Evolutionary conservation across 208 protist species (phyloP).

Genomic region (Strigomonas culicis): DNA sequence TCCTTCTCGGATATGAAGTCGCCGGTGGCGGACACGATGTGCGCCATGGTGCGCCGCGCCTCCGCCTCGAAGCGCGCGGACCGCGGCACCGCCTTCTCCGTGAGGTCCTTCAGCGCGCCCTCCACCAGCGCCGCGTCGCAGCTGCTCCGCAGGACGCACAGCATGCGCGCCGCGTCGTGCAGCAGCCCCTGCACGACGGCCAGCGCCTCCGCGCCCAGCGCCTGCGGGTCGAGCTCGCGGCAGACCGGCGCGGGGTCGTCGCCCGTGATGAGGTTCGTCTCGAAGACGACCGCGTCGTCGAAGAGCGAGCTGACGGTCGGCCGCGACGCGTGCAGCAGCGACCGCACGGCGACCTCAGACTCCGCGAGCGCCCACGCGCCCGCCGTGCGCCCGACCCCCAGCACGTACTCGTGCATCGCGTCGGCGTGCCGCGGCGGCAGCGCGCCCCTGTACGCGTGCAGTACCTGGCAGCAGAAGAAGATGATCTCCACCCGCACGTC

Average conservation of each 20-base stretch:
- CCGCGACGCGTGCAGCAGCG: conserved; percentile 61
- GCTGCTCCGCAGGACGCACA: conserved; percentile 62
- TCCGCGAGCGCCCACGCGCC: conserved; percentile 61
- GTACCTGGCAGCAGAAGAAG: conserved; percentile 69
- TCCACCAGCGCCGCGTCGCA: conserved; percentile 63
- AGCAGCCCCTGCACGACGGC: conserved; percentile 56
- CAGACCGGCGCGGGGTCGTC: conserved; percentile 45
- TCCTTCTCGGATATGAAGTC: conserved; percentile 72
- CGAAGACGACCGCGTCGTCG: conserved; percentile 64
- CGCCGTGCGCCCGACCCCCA: conserved; percentile 28
- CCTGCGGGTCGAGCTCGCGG: conserved; percentile 19
- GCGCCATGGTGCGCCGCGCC: conserved; percentile 77
- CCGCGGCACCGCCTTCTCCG: conserved; percentile 36
- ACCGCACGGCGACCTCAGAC: conserved; percentile 72
- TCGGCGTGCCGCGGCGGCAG: conserved; percentile 18
- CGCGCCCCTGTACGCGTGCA: conserved; percentile 62
- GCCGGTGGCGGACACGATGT: conserved; percentile 60
- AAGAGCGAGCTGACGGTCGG: conserved; percentile 81
- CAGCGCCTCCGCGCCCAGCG: conserved; percentile 24
- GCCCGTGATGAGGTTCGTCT: conserved; percentile 34
- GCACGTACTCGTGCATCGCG: conserved; percentile 52
- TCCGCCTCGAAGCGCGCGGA: conserved; percentile 73
- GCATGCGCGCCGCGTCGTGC: conserved; percentile 78
- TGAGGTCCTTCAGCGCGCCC: conserved; percentile 42
- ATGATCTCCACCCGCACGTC: conserved; percentile 84